Evolutionary conservation across 2,329 filamentous ascomycete genomes (phyloP).

Genomic region (Paracamarosporium sp.): DNA sequence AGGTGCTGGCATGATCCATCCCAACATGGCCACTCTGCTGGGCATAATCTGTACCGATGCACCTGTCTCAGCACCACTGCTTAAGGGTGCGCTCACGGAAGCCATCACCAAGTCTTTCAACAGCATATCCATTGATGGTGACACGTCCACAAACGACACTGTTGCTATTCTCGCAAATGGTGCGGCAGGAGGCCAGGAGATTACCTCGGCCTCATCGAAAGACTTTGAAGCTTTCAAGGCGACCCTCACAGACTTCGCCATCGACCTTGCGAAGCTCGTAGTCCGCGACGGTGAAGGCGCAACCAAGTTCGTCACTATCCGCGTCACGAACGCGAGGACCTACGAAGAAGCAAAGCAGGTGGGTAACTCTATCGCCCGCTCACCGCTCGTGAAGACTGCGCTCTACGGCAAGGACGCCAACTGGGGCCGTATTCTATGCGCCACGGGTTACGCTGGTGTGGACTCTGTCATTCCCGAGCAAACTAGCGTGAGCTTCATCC

Average conservation of each 20-base stretch:
- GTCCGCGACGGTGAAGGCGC: slow-evolving; percentile 97
- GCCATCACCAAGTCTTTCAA: slow-evolving; percentile 91
- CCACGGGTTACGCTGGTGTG: slow-evolving; percentile 81
- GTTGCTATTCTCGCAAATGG: slow-evolving; percentile 95
- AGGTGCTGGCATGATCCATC: slow-evolving; percentile 98
- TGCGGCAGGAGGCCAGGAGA: slow-evolving; percentile 75
- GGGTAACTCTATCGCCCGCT: slow-evolving; percentile 86
- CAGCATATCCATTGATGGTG: slow-evolving; percentile 94
- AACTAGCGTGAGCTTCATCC: slow-evolving; percentile 81
- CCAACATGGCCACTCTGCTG: slow-evolving; percentile 96
- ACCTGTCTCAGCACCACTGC: slow-evolving; percentile 71
- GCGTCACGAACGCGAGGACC: slow-evolving; percentile 74
- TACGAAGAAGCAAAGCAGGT: slow-evolving; percentile 77
- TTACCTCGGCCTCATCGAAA: slow-evolving; percentile 60
- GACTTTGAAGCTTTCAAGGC: slow-evolving; percentile 76
- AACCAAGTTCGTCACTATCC: slow-evolving; percentile 96
- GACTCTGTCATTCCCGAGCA: slow-evolving; percentile 70
- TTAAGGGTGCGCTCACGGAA: slow-evolving; percentile 73
- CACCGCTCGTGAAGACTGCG: slow-evolving; percentile 94
- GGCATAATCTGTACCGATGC: slow-evolving; percentile 93
- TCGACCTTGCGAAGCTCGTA: slow-evolving; percentile 87
- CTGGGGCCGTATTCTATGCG: slow-evolving; percentile 96
- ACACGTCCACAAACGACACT: slow-evolving; percentile 97
- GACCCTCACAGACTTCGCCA: slow-evolving; percentile 78
- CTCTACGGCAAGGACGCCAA: slow-evolving; percentile 97